Evolutionary conservation across 176 grass and related monocot species (phyloP).

Genomic region (Oryza glumipatula): DNA sequence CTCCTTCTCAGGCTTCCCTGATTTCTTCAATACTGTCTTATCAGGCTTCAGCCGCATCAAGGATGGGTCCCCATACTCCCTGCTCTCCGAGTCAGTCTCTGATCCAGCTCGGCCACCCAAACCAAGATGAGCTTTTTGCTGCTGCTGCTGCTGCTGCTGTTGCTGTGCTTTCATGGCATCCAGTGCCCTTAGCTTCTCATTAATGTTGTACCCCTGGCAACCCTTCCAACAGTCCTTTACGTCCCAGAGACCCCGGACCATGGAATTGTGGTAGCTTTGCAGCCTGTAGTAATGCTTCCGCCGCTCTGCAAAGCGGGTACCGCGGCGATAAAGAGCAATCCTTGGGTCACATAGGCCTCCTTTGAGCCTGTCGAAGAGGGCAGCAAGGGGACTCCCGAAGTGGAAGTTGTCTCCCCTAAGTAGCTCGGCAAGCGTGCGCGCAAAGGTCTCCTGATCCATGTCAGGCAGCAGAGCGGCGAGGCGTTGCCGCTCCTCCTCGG

Average conservation of each 20-base stretch:
- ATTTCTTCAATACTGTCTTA: constrained; percentile 45
- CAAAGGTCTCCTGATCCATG: constrained; percentile 81
- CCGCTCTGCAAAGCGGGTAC: constrained; percentile 53
- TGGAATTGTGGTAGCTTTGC: constrained; percentile 77
- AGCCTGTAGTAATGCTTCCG: constrained; percentile 77
- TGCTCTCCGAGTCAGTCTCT: constrained; percentile 62
- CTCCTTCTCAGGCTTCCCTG: constrained; percentile 51
- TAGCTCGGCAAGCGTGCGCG: constrained; percentile 69
- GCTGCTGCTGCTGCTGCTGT: constrained; percentile 2
- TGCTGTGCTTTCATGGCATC: constrained; percentile 45
- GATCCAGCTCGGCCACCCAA: not conserved
- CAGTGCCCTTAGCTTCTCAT: constrained; percentile 65
- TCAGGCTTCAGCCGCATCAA: constrained; percentile 30
- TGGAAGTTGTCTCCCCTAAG: constrained; percentile 72
- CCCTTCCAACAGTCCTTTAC: constrained; percentile 81
- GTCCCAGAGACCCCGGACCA: constrained; percentile 62
- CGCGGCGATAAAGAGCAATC: constrained; percentile 66
- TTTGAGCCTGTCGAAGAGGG: constrained; percentile 59
- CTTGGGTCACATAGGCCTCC: constrained; percentile 80
- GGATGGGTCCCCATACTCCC: constrained; percentile 48
- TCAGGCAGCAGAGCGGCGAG: constrained; percentile 74
- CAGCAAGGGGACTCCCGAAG: constrained; percentile 67
- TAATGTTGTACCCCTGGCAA: constrained; percentile 53
- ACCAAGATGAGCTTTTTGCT: constrained; percentile 44
- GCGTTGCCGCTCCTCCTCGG: constrained; percentile 66